A percentile compares a stretch with the other conserved stretches of the same genome.
These are phyloP conservation scores for Penicillium malachiteum DNA, from an alignment of 495 filamentous ascomycete species.

Conservation along the genomic window DNA sequence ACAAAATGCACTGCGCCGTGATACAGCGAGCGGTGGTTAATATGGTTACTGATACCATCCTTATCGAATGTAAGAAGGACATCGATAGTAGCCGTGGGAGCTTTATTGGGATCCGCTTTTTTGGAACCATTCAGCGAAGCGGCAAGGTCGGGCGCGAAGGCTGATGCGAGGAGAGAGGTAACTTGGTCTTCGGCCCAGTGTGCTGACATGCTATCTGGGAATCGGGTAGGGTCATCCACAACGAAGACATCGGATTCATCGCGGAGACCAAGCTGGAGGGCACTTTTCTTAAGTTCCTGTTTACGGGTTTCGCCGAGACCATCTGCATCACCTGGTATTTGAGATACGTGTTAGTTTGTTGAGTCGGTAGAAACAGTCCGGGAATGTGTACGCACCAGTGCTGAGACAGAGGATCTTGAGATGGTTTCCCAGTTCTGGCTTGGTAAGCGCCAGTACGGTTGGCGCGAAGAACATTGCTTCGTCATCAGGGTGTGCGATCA, in stretches of 20 bases:
- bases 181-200: slow-evolving; percentile 72
- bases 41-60: slow-evolving; percentile 76
- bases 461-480: slow-evolving; percentile 99
- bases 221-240: slow-evolving; percentile 69
- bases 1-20: slow-evolving; percentile 76
- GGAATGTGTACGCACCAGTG: slow-evolving; percentile 54
- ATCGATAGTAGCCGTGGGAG: slow-evolving; percentile 66
- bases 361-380: not conserved
- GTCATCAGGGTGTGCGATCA: slow-evolving; percentile 97
- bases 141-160: slow-evolving; percentile 63
- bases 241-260: slow-evolving; percentile 73
- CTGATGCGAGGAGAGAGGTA: slow-evolving; percentile 61
- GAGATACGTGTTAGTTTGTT: not conserved
- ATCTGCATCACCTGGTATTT: slow-evolving; percentile 68
- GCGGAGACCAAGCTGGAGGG: slow-evolving; percentile 69
- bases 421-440: slow-evolving; percentile 74
- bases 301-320: slow-evolving; percentile 80
- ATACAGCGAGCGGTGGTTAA: slow-evolving; percentile 87
- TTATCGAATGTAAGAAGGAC: slow-evolving; percentile 85
- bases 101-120: slow-evolving; percentile 24
- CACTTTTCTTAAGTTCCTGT: slow-evolving; percentile 78
- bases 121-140: slow-evolving; percentile 22
- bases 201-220: slow-evolving; percentile 82
- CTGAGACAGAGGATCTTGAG: slow-evolving; percentile 92
- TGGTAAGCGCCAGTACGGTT: slow-evolving; percentile 75